Base-by-base conservation (phyloP, 345 rosid genomes). In the Arabis hirsuta region DNA sequence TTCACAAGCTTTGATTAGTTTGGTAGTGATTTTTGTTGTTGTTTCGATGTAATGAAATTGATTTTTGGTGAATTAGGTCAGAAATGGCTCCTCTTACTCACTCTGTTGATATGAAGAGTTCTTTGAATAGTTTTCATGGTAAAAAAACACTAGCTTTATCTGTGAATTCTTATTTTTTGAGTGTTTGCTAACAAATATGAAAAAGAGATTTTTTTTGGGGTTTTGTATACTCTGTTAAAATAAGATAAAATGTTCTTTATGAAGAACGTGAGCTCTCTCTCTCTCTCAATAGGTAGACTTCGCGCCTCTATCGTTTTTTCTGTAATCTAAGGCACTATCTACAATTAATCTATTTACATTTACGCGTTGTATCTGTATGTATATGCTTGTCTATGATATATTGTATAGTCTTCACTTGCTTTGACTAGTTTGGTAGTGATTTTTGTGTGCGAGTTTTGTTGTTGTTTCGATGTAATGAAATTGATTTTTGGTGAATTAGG, bases 321-420 rank as follows among this genome's bases (percentile, higher is more conserved):
- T 20, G 22, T 20, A 20, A 20, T 97, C 34, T 97, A 95, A 71
- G 97, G 13, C 54, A 45, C 2, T 46, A 0, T 2, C 46, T 27
- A 27, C 29, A 27, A 20, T 4, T 27, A 1, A 27, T 27, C 29
- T 27, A 27, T 27, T 1, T 57, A 31, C 55, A 20, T 62, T 42
- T 42, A 24, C 22, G 16, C 19, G 5, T 14, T 46, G 10, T 51
- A 2, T 59, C 10, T 51, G 26, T 43, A 20, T 42, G 22, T 20
- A 20, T 20, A 20, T 20, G 22, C 22, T 20, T 20, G 22, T 20
- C 1, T 20, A 20, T 20, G 22, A 20, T 20, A 2, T 20, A 20
- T 20, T 39, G 47, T 72, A 27, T 55, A 39, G 24, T 16, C 65
- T 39, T 47, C 73, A 66, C 29, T 66, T 50, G 46, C 36, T 20